These are phyloP conservation scores for Conidiobolus coronatus DNA, from an alignment of 371 early-diverging fungal genomes.

Conservation along the genomic window DNA sequence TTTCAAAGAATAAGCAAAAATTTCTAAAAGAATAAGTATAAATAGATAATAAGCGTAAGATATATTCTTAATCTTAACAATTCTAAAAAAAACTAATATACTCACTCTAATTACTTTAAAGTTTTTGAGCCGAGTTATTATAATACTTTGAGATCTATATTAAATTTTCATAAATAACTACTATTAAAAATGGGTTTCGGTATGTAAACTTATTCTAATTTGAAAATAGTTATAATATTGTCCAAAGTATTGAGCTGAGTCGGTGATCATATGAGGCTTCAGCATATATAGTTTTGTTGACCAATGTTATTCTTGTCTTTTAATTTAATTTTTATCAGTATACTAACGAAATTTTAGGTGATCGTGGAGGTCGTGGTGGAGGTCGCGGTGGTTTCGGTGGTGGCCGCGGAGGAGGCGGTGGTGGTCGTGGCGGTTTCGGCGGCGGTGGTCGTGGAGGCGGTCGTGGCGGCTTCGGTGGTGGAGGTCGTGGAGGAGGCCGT, in stretches of 20 bases:
- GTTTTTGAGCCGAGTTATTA: too few species aligned
- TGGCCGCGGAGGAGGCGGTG: constrained; percentile 18
- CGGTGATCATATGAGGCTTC: too few species aligned
- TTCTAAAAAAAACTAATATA: too few species aligned
- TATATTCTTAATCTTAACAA: too few species aligned
- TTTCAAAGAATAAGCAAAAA: too few species aligned
- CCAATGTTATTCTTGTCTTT: neutral
- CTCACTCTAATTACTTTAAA: too few species aligned
- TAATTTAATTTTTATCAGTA: constrained; percentile 7
- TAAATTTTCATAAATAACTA: neutral
- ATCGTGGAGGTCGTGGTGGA: constrained; percentile 17
- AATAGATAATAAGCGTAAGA: too few species aligned
- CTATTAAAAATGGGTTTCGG: constrained; percentile 2
- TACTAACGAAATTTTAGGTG: constrained; percentile 11
- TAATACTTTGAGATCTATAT: neutral
- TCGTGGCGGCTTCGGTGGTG: constrained; percentile 17
- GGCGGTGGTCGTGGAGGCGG: constrained; percentile 13
- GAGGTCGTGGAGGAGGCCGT: constrained; percentile 17
- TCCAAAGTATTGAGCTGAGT: neutral
- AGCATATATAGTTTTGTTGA: neutral
- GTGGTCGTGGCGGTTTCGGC: constrained; percentile 16
- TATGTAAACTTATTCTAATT: neutral
- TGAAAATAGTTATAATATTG: neutral
- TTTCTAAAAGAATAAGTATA: too few species aligned
- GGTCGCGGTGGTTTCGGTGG: constrained; percentile 24